These are phyloP conservation scores for Neofusicoccum parvum DNA, from an alignment of 2,329 filamentous ascomycete genomes.

Conservation along the genomic window DNA sequence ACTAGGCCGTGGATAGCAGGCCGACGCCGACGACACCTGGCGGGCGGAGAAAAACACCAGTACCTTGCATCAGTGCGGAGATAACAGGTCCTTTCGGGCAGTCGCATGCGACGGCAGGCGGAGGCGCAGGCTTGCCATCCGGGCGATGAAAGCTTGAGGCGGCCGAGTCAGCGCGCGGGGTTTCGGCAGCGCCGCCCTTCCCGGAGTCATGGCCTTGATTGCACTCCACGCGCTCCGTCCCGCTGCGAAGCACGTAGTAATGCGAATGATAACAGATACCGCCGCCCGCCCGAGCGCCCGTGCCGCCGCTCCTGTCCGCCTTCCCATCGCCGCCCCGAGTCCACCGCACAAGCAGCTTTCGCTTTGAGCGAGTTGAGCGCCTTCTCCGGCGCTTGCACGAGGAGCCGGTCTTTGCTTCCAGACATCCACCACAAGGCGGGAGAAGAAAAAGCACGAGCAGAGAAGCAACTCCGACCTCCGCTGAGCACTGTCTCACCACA, in stretches of 20 bases:
- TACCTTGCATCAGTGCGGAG: slow-evolving; percentile 12
- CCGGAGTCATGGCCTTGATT: background rate
- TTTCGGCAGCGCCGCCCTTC: background rate
- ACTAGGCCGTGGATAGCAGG: slow-evolving; percentile 4
- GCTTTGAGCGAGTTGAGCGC: too few relatives aligned
- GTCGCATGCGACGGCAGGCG: background rate
- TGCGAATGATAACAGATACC: background rate
- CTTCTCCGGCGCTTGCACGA: too few relatives aligned
- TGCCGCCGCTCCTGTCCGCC: background rate
- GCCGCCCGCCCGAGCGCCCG: background rate
- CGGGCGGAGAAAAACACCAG: background rate
- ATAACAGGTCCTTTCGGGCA: background rate
- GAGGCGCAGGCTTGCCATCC: background rate
- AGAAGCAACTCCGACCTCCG: too few relatives aligned
- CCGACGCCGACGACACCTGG: background rate
- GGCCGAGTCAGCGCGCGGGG: background rate
- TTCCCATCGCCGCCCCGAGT: too few relatives aligned
- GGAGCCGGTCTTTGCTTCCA: too few relatives aligned
- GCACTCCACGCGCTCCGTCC: background rate
- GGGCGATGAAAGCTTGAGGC: background rate
- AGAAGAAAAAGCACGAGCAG: too few relatives aligned
- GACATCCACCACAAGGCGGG: too few relatives aligned
- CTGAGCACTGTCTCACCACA: too few relatives aligned
- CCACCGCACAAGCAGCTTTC: too few relatives aligned
- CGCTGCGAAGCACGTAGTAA: background rate